Conservation (phyloP, 2,329 filamentous ascomycete species). For the Aspergillus nomiae region DNA sequence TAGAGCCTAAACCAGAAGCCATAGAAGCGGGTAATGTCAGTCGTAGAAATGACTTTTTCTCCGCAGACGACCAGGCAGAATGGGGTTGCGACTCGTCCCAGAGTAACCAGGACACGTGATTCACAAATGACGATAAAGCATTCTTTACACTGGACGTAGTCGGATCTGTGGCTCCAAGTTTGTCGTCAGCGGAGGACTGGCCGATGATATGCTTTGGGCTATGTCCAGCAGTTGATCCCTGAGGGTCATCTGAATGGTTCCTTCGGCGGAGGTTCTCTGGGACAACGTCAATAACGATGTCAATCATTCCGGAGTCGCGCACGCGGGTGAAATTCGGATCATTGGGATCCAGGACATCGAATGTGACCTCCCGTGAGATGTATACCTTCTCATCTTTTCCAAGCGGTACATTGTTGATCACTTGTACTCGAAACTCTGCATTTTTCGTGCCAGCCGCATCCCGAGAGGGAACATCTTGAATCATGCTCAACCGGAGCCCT, state of each 20-base stretch:
- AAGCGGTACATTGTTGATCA: constrained; percentile 76
- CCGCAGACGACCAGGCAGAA: constrained; percentile 31
- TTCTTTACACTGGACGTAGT: constrained; percentile 40
- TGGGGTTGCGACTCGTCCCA: constrained; percentile 43
- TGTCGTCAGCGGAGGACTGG: constrained; percentile 26
- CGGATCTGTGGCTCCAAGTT: constrained; percentile 27
- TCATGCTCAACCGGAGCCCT: constrained; percentile 57
- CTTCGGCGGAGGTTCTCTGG: constrained; percentile 36
- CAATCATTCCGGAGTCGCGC: constrained; percentile 71
- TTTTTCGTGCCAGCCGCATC: constrained; percentile 16
- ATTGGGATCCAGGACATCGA: constrained; percentile 63
- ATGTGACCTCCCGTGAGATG: constrained; percentile 73
- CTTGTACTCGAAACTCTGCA: constrained; percentile 62
- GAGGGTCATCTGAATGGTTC: constrained; percentile 34
- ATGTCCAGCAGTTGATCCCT: constrained; percentile 27
- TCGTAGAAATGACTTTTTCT: constrained; percentile 36
- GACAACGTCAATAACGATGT: constrained; percentile 67
- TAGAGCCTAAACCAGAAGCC: constrained; percentile 59
- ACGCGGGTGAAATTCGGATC: constrained; percentile 84
- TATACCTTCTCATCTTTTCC: constrained; percentile 87
- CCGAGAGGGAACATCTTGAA: constrained; percentile 46
- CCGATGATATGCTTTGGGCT: constrained; percentile 22
- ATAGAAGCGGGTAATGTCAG: constrained; percentile 51
- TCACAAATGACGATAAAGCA: constrained; percentile 50
- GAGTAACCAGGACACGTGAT: constrained; percentile 54